Evolutionary conservation across 441 rosid species (phyloP).

Genomic region (Daphne laureola): DNA sequence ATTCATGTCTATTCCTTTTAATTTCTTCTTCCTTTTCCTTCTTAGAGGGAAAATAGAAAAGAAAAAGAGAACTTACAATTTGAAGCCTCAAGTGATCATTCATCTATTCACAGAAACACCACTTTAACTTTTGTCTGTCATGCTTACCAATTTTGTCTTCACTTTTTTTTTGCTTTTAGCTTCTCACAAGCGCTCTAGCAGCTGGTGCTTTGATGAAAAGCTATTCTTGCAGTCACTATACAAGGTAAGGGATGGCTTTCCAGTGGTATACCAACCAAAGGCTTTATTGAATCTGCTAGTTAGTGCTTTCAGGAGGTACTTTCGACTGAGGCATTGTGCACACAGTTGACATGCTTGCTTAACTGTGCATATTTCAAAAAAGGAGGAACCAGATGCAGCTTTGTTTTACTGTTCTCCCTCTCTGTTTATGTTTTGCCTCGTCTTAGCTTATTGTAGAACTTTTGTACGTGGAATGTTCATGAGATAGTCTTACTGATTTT

Average conservation of each 20-base stretch:
- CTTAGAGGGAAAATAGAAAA: background rate
- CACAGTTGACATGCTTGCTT: too few species aligned
- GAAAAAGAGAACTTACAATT: background rate
- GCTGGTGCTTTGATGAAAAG: slow-evolving; percentile 82
- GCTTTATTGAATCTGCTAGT: background rate
- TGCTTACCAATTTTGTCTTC: slow-evolving; percentile 2
- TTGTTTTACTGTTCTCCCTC: too few species aligned
- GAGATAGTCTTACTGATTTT: slow-evolving; percentile 4
- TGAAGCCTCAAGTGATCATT: background rate
- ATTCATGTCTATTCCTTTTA: background rate
- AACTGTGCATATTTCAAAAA: too few species aligned
- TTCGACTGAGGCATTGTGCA: background rate
- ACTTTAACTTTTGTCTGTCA: too few species aligned
- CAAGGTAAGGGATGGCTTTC: slow-evolving; percentile 43
- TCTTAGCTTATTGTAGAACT: background rate
- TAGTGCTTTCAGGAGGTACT: background rate
- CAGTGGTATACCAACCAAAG: background rate
- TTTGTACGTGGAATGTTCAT: background rate
- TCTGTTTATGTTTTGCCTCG: too few species aligned
- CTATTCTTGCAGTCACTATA: slow-evolving; percentile 69
- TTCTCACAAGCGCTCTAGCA: slow-evolving; percentile 37
- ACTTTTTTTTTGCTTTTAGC: slow-evolving; percentile 29
- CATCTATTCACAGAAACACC: too few species aligned
- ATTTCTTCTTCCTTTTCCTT: background rate
- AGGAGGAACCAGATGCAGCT: too few species aligned